Base-by-base conservation (phyloP, 2,329 filamentous ascomycete genomes). In the Aspergillus oerlinghausenensis region DNA sequence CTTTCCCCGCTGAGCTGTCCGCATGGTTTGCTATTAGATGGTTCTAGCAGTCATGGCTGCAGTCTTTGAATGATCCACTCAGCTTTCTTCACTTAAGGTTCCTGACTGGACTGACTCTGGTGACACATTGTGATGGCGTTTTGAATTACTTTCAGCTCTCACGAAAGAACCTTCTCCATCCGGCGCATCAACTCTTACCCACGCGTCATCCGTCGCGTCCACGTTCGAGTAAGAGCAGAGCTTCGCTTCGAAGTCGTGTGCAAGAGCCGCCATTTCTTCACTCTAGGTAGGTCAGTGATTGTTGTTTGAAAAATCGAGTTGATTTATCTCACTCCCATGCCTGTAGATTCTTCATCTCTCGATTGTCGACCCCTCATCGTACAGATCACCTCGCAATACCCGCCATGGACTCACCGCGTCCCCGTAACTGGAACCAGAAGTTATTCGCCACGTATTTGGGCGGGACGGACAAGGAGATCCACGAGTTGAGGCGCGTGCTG, bases 371-470 rank as follows among this genome's bases (percentile, higher is more conserved):
- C 14, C 14, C 14, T 17, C 32, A 32, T 32, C 32, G 2, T 38
- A 38, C 32, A 38, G 32, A 35, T 38, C 5, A 38, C 32, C 14
- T 17, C 14, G 14, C 32, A 21, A 50, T 35, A 50, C 26, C 26
- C n/a, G 28, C 14, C 29, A 29, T 50, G 48, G 29, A 50, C n/a
- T 50, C 48, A 3, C 48, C 48, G 1, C 48, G 48, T 19, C 51
- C 51, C n/a, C 51, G 51, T 19, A 35, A 54, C 21, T 54, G 51
- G 51, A 54, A 54, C 21, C 51, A 54, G 23, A 35, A 45, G 28
- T 23, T 35, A 8, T 35, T 54, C 23, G 51, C 42, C 35, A 35
- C 17, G 8, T 54, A 40, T 25, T 32, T 54, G 25, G 51, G 51
- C 21, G 51, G 43, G 17, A 32, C 51, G 3, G 26, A 25, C 32